Percentiles rank a stretch among this genome's conserved stretches.
Evolutionary conservation across 2,329 filamentous ascomycete species (phyloP).

Genomic region (Clonostachys byssicola): DNA sequence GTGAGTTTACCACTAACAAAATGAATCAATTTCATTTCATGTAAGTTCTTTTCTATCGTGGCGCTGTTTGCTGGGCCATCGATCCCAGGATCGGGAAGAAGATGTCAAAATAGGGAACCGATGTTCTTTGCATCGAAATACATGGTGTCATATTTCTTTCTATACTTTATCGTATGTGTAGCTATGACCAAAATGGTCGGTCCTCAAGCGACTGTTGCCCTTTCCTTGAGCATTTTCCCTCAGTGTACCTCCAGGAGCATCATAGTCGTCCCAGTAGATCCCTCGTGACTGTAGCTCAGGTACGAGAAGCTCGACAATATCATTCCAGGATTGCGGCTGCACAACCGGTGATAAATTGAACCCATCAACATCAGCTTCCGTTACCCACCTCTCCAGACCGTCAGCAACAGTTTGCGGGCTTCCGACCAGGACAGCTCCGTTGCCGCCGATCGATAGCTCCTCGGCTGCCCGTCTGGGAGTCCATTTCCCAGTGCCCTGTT

Average conservation of each 20-base stretch:
- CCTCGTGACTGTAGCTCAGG: slow-evolving; percentile 3
- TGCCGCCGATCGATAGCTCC: slow-evolving; percentile 44
- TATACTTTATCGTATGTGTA: too few relatives aligned
- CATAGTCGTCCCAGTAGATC: not conserved
- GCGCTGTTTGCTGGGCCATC: too few relatives aligned
- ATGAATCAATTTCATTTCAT: too few relatives aligned
- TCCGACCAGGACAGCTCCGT: slow-evolving; percentile 6
- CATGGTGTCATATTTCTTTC: too few relatives aligned
- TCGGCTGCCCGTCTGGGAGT: slow-evolving; percentile 53
- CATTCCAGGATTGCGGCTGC: slow-evolving; percentile 8
- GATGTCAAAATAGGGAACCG: too few relatives aligned
- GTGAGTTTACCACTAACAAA: too few relatives aligned
- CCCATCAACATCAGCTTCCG: slow-evolving; percentile 59
- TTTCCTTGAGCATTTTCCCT: not conserved
- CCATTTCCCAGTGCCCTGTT: slow-evolving; percentile 29
- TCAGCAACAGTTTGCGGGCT: slow-evolving; percentile 9
- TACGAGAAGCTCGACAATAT: slow-evolving; percentile 11
- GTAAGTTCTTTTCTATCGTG: too few relatives aligned
- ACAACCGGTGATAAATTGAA: slow-evolving; percentile 23
- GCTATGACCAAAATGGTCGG: too few relatives aligned
- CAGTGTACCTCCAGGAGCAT: slow-evolving; percentile 9
- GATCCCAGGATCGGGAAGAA: too few relatives aligned
- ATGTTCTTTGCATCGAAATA: too few relatives aligned
- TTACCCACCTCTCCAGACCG: slow-evolving; percentile 10
- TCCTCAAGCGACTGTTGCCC: too few relatives aligned